These are phyloP conservation scores for Penicillium flavigenum DNA, from an alignment of 495 filamentous ascomycete genomes.

Conservation along the genomic window DNA sequence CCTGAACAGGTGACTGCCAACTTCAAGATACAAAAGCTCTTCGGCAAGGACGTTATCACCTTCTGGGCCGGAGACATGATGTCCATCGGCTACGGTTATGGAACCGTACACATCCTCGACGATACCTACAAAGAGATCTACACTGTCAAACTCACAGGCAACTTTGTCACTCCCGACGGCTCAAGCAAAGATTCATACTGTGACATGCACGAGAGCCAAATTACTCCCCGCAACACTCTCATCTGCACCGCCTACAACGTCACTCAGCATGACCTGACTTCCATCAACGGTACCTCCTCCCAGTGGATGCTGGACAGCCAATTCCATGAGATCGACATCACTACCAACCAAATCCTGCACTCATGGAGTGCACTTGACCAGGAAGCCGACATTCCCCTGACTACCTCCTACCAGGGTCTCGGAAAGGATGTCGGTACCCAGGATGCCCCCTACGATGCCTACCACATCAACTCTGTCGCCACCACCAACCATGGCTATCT, in stretches of 20 bases:
- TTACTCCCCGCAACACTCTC: constrained; percentile 50
- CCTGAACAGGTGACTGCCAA: constrained; percentile 37
- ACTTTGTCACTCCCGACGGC: constrained; percentile 33
- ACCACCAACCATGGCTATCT: constrained; percentile 38
- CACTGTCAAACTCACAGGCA: constrained; percentile 30
- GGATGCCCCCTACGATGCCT: constrained; percentile 38
- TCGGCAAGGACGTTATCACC: constrained; percentile 35
- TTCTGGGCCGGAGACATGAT: constrained; percentile 41
- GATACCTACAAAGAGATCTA: constrained; percentile 42
- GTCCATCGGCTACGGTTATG: constrained; percentile 35
- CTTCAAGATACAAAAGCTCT: constrained; percentile 35
- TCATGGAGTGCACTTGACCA: constrained; percentile 38
- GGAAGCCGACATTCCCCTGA: constrained; percentile 18
- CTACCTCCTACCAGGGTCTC: constrained; percentile 29
- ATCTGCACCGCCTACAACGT: constrained; percentile 56
- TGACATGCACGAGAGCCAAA: constrained; percentile 49
- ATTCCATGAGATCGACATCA: constrained; percentile 45
- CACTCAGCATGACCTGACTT: constrained; percentile 47
- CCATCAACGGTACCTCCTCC: constrained; percentile 34
- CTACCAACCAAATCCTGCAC: constrained; percentile 33
- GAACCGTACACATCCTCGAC: constrained; percentile 39
- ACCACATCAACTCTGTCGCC: constrained; percentile 42
- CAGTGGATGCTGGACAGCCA: constrained; percentile 50
- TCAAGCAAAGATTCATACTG: constrained; percentile 32
- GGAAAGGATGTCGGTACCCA: constrained; percentile 23